Evolutionary conservation across 2,329 filamentous ascomycete genomes (phyloP).

Genomic region (Botrytis medusae): DNA sequence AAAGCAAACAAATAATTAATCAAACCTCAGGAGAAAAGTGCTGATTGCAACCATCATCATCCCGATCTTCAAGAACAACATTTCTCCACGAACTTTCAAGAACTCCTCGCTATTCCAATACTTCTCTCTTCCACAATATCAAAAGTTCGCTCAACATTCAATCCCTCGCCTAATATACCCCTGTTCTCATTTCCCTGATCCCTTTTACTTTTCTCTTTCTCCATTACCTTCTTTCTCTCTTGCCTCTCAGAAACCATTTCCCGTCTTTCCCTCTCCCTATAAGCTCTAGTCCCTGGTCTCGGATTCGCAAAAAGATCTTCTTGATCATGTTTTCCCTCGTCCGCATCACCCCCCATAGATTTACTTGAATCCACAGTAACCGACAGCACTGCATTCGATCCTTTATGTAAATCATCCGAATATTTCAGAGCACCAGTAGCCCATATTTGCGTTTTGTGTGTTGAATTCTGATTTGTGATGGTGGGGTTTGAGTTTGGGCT

Average conservation of each 20-base stretch:
- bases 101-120: background rate
- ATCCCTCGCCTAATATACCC: background rate
- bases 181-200: no score
- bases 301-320: constrained; percentile 10
- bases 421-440: background rate
- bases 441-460: constrained; percentile 2
- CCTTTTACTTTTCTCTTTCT: background rate
- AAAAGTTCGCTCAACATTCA: background rate
- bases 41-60: background rate
- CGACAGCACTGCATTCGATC: background rate
- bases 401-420: no score
- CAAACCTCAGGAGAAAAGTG: background rate
- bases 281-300: constrained; percentile 28
- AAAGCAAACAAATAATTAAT: background rate
- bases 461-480: background rate
- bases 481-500: background rate
- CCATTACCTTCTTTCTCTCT: background rate
- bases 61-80: background rate
- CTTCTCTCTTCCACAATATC: background rate
- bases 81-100: background rate
- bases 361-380: background rate
- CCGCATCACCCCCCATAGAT: background rate
- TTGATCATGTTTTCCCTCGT: background rate
- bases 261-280: constrained; percentile 30
- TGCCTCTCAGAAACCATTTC: background rate